phyloP scores from a whole-genome alignment of 2,329 filamentous ascomycete species.

The Tolypocladium pustulatum region DNA sequence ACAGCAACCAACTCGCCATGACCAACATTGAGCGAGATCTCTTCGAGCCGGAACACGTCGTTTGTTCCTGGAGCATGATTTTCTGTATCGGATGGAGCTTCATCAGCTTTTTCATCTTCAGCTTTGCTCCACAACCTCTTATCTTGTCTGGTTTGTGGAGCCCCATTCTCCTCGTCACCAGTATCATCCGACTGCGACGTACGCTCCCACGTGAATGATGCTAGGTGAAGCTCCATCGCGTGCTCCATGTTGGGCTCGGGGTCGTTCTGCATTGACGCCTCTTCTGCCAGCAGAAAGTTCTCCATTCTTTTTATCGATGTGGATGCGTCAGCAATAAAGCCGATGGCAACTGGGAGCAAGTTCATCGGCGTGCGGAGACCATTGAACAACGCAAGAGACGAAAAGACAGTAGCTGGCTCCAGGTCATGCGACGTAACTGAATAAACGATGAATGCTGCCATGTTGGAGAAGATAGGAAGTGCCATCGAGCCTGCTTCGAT shows the following conservation, averaged over 20 bases:
- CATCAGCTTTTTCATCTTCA: slow-evolving; percentile 27
- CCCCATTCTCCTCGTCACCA: slow-evolving; percentile 28
- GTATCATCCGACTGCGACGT: neutral
- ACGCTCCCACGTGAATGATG: slow-evolving; percentile 79
- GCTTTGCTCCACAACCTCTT: slow-evolving; percentile 20
- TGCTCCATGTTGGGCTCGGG: slow-evolving; percentile 46
- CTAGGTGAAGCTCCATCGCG: slow-evolving; percentile 61
- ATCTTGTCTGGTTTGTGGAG: slow-evolving; percentile 38
- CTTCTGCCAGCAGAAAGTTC: slow-evolving; percentile 78
- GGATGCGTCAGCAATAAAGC: slow-evolving; percentile 82
- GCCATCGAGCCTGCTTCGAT: slow-evolving; percentile 78
- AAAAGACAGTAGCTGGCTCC: slow-evolving; percentile 73
- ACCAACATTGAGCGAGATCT: slow-evolving; percentile 56
- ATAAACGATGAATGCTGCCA: slow-evolving; percentile 86
- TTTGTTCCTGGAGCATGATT: slow-evolving; percentile 44
- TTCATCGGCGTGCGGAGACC: slow-evolving; percentile 83
- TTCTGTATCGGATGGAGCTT: slow-evolving; percentile 23
- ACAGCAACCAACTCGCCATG: slow-evolving; percentile 71
- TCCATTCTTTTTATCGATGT: slow-evolving; percentile 77
- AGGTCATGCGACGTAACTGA: slow-evolving; percentile 57
- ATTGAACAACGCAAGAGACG: slow-evolving; percentile 89
- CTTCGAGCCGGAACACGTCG: slow-evolving; percentile 61
- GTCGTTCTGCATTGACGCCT: slow-evolving; percentile 63
- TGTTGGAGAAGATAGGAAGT: slow-evolving; percentile 86
- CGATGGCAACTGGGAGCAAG: slow-evolving; percentile 75